phyloP scores from a whole-genome alignment of 495 filamentous ascomycete species.

The Hypomontagnella submonticulosa region DNA sequence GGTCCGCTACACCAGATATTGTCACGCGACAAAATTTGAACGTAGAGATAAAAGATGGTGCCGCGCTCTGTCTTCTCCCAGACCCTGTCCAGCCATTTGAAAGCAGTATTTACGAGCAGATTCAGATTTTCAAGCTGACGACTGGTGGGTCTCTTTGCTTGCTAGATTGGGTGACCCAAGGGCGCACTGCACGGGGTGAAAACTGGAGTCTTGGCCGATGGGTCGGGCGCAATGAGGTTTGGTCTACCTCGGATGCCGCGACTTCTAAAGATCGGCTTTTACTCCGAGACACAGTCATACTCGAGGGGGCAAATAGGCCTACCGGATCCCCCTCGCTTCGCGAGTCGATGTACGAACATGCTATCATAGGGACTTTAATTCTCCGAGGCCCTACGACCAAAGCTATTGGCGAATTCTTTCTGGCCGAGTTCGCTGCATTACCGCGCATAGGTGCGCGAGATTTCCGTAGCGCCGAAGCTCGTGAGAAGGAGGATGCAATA shows the following conservation, averaged over 20 bases:
- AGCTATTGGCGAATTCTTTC: conserved; percentile 72
- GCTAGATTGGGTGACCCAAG: conserved; percentile 92
- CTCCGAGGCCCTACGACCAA: conserved; percentile 79
- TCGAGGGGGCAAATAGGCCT: conserved; percentile 65
- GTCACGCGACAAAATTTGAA: conserved; percentile 75
- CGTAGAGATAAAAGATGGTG: conserved; percentile 68
- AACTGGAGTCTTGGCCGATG: conserved; percentile 84
- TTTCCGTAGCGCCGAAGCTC: conserved; percentile 65
- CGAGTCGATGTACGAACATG: conserved; percentile 70
- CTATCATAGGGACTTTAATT: conserved; percentile 84
- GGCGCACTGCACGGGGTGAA: conserved; percentile 88
- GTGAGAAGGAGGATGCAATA: conserved; percentile 55
- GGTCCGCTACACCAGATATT: conserved; percentile 66
- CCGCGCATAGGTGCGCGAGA: conserved; percentile 87
- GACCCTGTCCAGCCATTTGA: conserved; percentile 93
- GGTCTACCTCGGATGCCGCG: conserved; percentile 52
- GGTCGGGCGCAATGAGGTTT: conserved; percentile 87
- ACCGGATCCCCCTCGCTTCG: conserved; percentile 51
- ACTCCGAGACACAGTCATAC: conserved; percentile 81
- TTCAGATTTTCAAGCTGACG: conserved; percentile 78
- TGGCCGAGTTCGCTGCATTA: conserved; percentile 76
- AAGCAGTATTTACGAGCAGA: conserved; percentile 81
- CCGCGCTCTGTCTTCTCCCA: conserved; percentile 88
- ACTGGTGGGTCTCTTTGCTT: conserved; percentile 73
- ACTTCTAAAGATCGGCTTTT: conserved; percentile 67